These are phyloP conservation scores for Luzula sylvatica DNA, from an alignment of 176 grass and related monocot genomes.

Conservation along the genomic window DNA sequence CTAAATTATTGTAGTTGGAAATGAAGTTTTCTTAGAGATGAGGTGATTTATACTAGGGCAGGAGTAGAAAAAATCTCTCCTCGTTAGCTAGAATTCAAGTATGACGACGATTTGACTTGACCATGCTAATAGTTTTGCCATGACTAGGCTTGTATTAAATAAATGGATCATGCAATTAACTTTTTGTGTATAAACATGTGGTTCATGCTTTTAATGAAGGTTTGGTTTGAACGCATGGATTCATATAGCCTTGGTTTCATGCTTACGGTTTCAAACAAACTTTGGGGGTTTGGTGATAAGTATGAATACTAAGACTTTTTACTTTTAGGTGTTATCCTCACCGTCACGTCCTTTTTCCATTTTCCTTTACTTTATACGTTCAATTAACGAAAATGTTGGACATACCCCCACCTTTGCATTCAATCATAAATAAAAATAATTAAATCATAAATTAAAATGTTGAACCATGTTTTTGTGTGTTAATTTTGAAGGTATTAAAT, in stretches of 20 bases:
- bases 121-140: background rate
- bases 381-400: too few relatives aligned
- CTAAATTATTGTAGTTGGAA: background rate
- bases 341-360: too few relatives aligned
- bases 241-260: background rate
- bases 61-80: background rate
- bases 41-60: background rate
- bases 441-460: too few relatives aligned
- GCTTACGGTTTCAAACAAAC: background rate
- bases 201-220: background rate
- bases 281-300: slow-evolving; percentile 14
- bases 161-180: background rate
- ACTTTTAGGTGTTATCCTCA: too few relatives aligned
- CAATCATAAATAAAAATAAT: too few relatives aligned
- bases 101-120: slow-evolving; percentile 7
- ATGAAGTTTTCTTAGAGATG: background rate
- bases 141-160: background rate
- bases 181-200: too few relatives aligned
- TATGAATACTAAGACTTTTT: too few relatives aligned
- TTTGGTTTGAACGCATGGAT: background rate
- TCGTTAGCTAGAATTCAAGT: background rate
- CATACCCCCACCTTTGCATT: too few relatives aligned
- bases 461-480: too few relatives aligned
- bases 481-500: too few relatives aligned
- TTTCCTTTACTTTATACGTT: too few relatives aligned